phyloP scores from a whole-genome alignment of 2,329 filamentous ascomycete species.

The Chaetomiaceae sp. region DNA sequence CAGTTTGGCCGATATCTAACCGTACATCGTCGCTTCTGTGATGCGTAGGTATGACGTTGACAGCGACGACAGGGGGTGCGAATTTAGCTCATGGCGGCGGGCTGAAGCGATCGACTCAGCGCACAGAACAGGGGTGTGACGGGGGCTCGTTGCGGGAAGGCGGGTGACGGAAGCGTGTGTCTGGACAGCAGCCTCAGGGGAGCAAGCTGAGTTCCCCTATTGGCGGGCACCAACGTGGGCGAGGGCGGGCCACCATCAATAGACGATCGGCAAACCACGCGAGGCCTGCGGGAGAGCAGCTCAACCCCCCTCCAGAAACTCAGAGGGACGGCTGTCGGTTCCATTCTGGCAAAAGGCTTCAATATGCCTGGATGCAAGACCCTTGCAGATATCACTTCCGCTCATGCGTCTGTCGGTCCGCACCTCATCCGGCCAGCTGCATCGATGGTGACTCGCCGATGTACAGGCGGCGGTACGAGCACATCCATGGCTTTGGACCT shows the following conservation, averaged over 20 bases:
- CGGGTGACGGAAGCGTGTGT: slow-evolving; percentile 20
- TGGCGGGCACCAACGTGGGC: slow-evolving; percentile 18
- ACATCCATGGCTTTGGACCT: background rate
- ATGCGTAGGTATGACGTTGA: slow-evolving; percentile 5
- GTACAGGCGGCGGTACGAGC: no score
- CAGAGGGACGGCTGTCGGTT: no score
- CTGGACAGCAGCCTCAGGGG: slow-evolving; percentile 23
- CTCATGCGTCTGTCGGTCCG: background rate
- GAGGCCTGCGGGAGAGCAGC: no score
- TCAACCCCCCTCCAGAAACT: no score
- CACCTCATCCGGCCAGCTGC: background rate
- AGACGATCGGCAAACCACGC: background rate
- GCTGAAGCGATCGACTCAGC: slow-evolving; percentile 25
- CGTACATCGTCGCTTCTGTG: no score
- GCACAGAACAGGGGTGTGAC: slow-evolving; percentile 21
- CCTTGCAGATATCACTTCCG: no score
- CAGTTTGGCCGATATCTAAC: no score
- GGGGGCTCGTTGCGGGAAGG: slow-evolving; percentile 22
- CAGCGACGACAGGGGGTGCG: slow-evolving; percentile 4
- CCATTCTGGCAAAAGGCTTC: no score
- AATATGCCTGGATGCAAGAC: background rate
- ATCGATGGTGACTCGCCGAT: background rate
- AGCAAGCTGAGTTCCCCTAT: slow-evolving; percentile 14
- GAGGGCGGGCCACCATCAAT: slow-evolving; percentile 6
- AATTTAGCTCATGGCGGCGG: slow-evolving; percentile 19